Percentiles rank a stretch among this genome's conserved stretches.
Conservation (phyloP, 176 grass and related monocot genomes). For the Rhynchospora breviuscula region DNA sequence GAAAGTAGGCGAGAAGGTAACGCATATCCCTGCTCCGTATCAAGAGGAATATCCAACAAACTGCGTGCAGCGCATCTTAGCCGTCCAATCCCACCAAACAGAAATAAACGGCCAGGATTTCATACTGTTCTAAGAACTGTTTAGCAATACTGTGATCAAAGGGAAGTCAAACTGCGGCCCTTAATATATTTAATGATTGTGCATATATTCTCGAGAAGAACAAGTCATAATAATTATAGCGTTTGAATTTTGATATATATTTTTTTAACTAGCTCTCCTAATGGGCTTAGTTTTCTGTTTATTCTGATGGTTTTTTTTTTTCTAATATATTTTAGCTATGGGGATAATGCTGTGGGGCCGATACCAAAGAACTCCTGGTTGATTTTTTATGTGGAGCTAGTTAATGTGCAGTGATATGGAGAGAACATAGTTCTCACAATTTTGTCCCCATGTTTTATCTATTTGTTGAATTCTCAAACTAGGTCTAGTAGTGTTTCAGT, state of each 20-base stretch:
- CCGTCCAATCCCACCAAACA: too few species aligned
- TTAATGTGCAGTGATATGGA: conserved; percentile 46
- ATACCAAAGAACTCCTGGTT: conserved; percentile 93
- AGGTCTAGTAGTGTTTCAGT: not conserved
- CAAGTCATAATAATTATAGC: not conserved
- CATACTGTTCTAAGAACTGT: too few species aligned
- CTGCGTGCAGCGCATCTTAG: too few species aligned
- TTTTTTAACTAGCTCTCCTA: not conserved
- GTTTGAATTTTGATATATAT: not conserved
- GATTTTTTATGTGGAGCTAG: conserved; percentile 75
- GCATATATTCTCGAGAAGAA: not conserved
- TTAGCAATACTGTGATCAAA: too few species aligned
- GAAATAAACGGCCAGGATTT: too few species aligned
- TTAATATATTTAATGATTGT: not conserved
- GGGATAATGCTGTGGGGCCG: conserved; percentile 22
- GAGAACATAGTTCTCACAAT: not conserved
- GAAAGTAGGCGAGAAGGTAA: too few species aligned
- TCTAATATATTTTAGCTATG: conserved; percentile 49
- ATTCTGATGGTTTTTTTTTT: not conserved
- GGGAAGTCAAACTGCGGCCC: too few species aligned
- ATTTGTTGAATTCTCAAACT: not conserved
- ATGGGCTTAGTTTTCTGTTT: not conserved
- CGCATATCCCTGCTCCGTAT: too few species aligned
- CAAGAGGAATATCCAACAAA: too few species aligned
- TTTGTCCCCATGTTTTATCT: not conserved